These are phyloP conservation scores for Daldinia bambusicola DNA, from an alignment of 495 filamentous ascomycete species.

Conservation along the genomic window DNA sequence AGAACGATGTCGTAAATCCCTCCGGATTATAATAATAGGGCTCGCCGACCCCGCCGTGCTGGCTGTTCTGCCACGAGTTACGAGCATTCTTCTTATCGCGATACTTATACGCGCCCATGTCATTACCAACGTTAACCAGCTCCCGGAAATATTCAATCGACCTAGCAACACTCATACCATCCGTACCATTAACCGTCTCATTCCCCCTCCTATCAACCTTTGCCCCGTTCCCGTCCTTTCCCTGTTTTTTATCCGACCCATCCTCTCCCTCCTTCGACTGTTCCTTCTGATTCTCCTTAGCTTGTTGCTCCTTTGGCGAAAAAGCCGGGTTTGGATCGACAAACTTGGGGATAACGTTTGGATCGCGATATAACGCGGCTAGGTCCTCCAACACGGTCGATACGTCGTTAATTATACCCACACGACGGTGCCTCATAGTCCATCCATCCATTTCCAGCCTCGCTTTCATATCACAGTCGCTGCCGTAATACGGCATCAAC, in stretches of 20 bases:
- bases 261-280: neutral
- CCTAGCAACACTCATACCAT: constrained; percentile 30
- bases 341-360: constrained; percentile 40
- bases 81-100: constrained; percentile 50
- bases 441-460: constrained; percentile 60
- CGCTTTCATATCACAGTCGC: constrained; percentile 70
- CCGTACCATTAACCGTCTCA: constrained; percentile 4
- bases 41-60: constrained; percentile 63
- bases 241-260: constrained; percentile 3
- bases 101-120: constrained; percentile 57
- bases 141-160: constrained; percentile 50
- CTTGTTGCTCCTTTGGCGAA: constrained; percentile 23
- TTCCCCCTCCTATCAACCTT: constrained; percentile 9
- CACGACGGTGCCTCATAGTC: constrained; percentile 51
- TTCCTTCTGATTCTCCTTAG: constrained; percentile 9
- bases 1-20: constrained; percentile 55
- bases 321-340: constrained; percentile 49
- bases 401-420: constrained; percentile 61
- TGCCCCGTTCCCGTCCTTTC: constrained; percentile 9
- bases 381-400: constrained; percentile 55
- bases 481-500: constrained; percentile 68
- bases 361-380: constrained; percentile 52
- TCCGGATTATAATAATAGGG: constrained; percentile 63
- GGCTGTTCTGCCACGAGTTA: constrained; percentile 64
- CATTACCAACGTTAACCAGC: constrained; percentile 48